Evolutionary conservation across 2,329 filamentous ascomycete species (phyloP).

Genomic region (Botrytis fabae): DNA sequence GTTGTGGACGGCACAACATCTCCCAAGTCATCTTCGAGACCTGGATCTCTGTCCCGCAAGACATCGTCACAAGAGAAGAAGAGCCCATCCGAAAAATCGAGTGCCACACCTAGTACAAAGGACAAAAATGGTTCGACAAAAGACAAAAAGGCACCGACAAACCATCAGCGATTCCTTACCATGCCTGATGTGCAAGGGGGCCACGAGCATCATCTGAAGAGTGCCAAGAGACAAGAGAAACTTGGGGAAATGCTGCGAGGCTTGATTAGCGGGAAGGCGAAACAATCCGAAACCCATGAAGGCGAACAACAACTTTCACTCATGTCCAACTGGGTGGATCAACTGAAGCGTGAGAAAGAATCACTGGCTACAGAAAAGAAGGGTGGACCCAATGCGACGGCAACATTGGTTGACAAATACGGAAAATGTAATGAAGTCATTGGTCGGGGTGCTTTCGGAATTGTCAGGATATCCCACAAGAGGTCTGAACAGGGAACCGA

Average conservation of each 20-base stretch:
- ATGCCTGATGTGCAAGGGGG: conserved; percentile 59
- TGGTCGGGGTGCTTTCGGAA: conserved; percentile 92
- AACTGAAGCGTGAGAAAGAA: conserved; percentile 84
- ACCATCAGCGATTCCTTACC: conserved; percentile 51
- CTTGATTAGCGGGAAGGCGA: conserved; percentile 78
- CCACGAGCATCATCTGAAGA: conserved; percentile 87
- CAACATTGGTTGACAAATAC: conserved; percentile 90
- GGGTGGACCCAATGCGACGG: conserved; percentile 69
- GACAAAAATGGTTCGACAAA: conserved; percentile 27
- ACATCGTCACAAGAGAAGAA: conserved; percentile 48
- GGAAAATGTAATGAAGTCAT: conserved; percentile 98
- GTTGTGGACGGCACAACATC: conserved; percentile 26
- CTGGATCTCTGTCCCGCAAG: conserved; percentile 48
- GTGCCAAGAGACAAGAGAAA: conserved; percentile 90
- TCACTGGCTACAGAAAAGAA: conserved; percentile 74
- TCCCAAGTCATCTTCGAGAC: conserved; percentile 37
- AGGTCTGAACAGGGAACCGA: conserved; percentile 79
- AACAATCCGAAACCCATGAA: conserved; percentile 62
- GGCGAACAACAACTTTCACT: conserved; percentile 82
- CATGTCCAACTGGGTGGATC: conserved; percentile 95
- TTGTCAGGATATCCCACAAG: conserved; percentile 97
- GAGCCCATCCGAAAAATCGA: conserved; percentile 33
- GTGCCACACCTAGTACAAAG: conserved; percentile 32
- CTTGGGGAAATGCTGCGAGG: conserved; percentile 87
- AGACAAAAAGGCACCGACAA: conserved; percentile 36